Percentiles rank a stretch among this genome's conserved stretches.
These are phyloP conservation scores for Vanilla planifolia DNA, from an alignment of 106 monocot species.

Conservation along the genomic window DNA sequence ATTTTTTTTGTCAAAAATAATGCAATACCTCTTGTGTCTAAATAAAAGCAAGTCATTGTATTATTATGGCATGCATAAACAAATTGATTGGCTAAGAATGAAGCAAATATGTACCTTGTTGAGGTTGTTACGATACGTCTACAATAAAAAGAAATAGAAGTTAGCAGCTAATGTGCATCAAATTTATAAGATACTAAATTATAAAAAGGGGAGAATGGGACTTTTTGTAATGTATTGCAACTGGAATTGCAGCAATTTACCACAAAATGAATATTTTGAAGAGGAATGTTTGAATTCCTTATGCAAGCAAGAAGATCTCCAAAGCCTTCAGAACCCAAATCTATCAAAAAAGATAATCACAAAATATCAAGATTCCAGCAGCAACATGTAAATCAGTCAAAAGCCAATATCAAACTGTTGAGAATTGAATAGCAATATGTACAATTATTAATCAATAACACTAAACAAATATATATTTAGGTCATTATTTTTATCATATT, in stretches of 20 bases:
- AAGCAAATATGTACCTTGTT: constrained; percentile 62
- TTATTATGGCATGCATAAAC: background rate
- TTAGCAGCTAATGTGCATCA: constrained; percentile 11
- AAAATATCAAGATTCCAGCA: background rate
- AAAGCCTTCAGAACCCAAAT: constrained; percentile 75
- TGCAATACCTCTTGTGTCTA: too few relatives aligned
- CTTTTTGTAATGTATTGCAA: background rate
- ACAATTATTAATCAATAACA: too few relatives aligned
- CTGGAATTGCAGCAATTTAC: constrained; percentile 25
- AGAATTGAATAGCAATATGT: too few relatives aligned
- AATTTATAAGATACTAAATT: constrained; percentile 1
- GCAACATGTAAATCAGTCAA: background rate
- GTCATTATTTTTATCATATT: too few relatives aligned
- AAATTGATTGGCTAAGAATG: background rate
- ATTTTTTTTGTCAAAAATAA: too few relatives aligned
- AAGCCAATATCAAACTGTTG: background rate
- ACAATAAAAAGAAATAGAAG: constrained; percentile 18
- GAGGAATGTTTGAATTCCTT: constrained; percentile 69
- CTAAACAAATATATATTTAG: too few relatives aligned
- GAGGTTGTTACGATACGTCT: constrained; percentile 97
- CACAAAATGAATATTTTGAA: constrained; percentile 99
- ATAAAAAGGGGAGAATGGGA: background rate
- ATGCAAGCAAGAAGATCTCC: constrained; percentile 98
- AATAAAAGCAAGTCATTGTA: too few relatives aligned
- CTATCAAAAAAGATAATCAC: constrained; percentile 28